Evolutionary conservation across 805 yeast species (phyloP).

Genomic region (Yamadazyma takamatsuzukensis): DNA sequence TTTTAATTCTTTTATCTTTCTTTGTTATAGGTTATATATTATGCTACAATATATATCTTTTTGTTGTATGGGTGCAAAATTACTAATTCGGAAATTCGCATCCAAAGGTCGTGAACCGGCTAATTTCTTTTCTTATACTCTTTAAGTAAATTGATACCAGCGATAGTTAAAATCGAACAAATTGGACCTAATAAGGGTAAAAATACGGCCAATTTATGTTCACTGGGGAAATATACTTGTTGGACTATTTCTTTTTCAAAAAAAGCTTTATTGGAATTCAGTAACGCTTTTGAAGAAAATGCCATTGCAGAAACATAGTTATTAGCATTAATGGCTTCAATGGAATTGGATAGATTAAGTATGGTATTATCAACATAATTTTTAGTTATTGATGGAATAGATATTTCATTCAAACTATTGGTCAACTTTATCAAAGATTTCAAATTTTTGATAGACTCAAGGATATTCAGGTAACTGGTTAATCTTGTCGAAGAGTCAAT

Average conservation of each 20-base stretch:
- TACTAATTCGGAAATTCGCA: no score
- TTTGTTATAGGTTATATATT: no score
- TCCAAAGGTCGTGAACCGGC: no score
- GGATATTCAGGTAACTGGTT: conserved; percentile 55
- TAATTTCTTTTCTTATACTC: conserved; percentile 5
- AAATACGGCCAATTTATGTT: conserved; percentile 92
- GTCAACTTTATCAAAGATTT: conserved; percentile 69
- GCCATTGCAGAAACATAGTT: conserved; percentile 27
- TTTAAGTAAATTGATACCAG: conserved; percentile 36
- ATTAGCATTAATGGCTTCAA: conserved; percentile 24
- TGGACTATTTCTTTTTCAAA: conserved; percentile 95
- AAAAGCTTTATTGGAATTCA: conserved; percentile 70
- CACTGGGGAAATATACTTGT: conserved; percentile 92
- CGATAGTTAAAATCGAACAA: conserved; percentile 56
- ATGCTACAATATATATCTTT: no score
- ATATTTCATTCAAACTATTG: conserved; percentile 67
- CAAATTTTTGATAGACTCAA: conserved; percentile 63
- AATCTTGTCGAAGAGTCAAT: conserved; percentile 64
- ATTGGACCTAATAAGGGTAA: conserved; percentile 89
- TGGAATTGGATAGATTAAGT: conserved; percentile 32
- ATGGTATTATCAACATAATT: conserved; percentile 54
- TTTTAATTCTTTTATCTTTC: no score
- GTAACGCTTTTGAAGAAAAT: conserved; percentile 53
- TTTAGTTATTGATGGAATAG: conserved; percentile 74
- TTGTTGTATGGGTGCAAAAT: not conserved